Conservation (phyloP, 768 basidiomycete genomes). For the Xanthoconium stramineum region DNA sequence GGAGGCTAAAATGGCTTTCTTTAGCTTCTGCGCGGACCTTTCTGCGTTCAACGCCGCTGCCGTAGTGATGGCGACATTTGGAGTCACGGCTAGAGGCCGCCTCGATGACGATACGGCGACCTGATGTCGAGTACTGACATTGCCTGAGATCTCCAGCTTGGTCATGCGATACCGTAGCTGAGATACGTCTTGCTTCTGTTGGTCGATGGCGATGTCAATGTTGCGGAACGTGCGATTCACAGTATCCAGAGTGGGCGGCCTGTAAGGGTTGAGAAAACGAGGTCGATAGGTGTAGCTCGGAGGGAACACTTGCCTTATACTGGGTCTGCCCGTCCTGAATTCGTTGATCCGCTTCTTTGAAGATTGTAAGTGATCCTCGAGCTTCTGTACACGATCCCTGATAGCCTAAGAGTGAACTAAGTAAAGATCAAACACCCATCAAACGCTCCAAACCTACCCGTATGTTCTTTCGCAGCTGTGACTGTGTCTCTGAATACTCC, state of each 20-base stretch:
- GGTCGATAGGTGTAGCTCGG: neutral
- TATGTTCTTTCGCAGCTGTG: constrained; percentile 66
- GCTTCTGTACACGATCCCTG: constrained; percentile 69
- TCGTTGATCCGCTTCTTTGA: constrained; percentile 69
- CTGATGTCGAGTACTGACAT: constrained; percentile 35
- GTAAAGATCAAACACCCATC: neutral
- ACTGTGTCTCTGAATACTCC: constrained; percentile 83
- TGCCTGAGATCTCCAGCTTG: constrained; percentile 42
- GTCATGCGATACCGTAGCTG: constrained; percentile 50
- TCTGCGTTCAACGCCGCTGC: constrained; percentile 83
- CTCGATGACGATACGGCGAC: constrained; percentile 38
- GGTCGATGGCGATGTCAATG: constrained; percentile 68
- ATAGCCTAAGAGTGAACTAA: constrained; percentile 46
- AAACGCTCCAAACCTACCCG: constrained; percentile 45
- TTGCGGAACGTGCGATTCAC: constrained; percentile 81
- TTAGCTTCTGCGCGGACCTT: constrained; percentile 66
- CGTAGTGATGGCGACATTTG: constrained; percentile 68
- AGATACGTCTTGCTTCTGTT: constrained; percentile 55
- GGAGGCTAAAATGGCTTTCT: constrained; percentile 57
- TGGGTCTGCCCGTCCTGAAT: constrained; percentile 57
- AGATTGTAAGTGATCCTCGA: constrained; percentile 68
- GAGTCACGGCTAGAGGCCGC: constrained; percentile 48
- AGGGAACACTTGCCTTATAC: constrained; percentile 51
- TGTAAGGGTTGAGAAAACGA: constrained; percentile 28
- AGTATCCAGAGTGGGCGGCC: constrained; percentile 81